Evolutionary conservation across 1,139 yeast genomes (phyloP), one percentile per base, ranked within the genome.

Genomic region (Arxiozyma telluris): DNA sequence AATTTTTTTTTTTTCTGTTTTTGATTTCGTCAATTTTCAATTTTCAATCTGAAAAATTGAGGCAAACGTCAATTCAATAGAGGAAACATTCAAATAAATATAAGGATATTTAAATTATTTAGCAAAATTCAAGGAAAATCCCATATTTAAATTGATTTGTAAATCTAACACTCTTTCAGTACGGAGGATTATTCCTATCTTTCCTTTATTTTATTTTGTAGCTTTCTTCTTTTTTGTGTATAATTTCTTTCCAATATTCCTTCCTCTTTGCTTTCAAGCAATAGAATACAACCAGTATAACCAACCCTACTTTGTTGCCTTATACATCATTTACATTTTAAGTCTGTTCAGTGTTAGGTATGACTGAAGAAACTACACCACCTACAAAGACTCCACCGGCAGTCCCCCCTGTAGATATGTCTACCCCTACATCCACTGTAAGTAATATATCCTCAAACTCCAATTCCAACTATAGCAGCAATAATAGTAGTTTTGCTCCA

Each of bases 361-460:
- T 46, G 50, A 42, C 46, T 42, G 50, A 49, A 49, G 46, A 42
- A 27, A 49, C 22, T 1, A 6, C 49, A 34, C 42, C 38, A 21
- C 49, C 25, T n/a, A 41, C n/a, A 21, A 34, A 11, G 12, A 38
- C 27, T 20, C 48, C 48, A 5, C 41, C 25, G 22, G 48, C 18
- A 20, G 27, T 11, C 2, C 25, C 41, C 12, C 48, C 47, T 5
- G 21, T 21, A 15, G 23, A 41, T 15, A 46, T 27, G 30, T 46
- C 49, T 20, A 34, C 42, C n/a, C 45, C 45, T 21, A 5, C 30
- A 15, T 34, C 42, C 11, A 22, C 45, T 21, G 8, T 18, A 38
- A 21, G 43, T 22, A n/a, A 17, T 21, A 21, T 15, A 21, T 27
- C 38, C 41, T 27, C 46, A n/a, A 27, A 30, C 9, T 41, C 44